These are phyloP conservation scores for Candida peoriensis DNA, from an alignment of 805 yeast genomes.

Conservation along the genomic window DNA sequence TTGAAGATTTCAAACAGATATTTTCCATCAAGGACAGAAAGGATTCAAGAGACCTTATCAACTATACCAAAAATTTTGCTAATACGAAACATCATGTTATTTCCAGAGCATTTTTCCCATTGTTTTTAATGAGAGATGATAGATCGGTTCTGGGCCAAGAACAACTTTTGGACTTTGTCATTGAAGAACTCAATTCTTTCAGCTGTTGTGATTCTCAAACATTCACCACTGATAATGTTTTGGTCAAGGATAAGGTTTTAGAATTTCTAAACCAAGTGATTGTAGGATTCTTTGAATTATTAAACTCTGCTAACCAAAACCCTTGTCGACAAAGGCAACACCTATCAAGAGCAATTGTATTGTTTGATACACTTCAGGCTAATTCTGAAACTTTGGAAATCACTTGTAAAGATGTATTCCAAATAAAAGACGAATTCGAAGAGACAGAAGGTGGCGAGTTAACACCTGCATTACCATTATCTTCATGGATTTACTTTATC, in stretches of 20 bases:
- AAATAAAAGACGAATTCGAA: constrained; percentile 26
- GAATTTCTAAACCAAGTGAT: constrained; percentile 42
- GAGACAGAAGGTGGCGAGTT: constrained; percentile 14
- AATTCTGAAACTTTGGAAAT: constrained; percentile 62
- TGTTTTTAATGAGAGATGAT: constrained; percentile 59
- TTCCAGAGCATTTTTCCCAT: constrained; percentile 59
- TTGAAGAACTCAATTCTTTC: constrained; percentile 39
- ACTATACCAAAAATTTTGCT: constrained; percentile 30
- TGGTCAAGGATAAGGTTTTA: constrained; percentile 20
- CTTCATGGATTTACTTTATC: constrained; percentile 62
- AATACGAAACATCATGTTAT: constrained; percentile 34
- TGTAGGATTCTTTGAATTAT: constrained; percentile 38
- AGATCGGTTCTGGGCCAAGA: constrained; percentile 50
- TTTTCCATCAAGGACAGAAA: constrained; percentile 27
- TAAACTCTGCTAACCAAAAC: constrained; percentile 51
- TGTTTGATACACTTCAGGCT: constrained; percentile 82
- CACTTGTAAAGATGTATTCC: constrained; percentile 30
- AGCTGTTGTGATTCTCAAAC: constrained; percentile 32
- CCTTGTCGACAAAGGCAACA: constrained; percentile 82
- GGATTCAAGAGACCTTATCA: constrained; percentile 26
- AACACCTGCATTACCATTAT: constrained; percentile 52
- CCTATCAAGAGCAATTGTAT: constrained; percentile 44
- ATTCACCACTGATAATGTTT: constrained; percentile 23
- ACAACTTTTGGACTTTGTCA: constrained; percentile 31
- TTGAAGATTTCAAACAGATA: constrained; percentile 34